Percentiles rank a stretch among this genome's conserved stretches.
Evolutionary conservation across 441 rosid genomes (phyloP).

Genomic region (Melastoma candidum): DNA sequence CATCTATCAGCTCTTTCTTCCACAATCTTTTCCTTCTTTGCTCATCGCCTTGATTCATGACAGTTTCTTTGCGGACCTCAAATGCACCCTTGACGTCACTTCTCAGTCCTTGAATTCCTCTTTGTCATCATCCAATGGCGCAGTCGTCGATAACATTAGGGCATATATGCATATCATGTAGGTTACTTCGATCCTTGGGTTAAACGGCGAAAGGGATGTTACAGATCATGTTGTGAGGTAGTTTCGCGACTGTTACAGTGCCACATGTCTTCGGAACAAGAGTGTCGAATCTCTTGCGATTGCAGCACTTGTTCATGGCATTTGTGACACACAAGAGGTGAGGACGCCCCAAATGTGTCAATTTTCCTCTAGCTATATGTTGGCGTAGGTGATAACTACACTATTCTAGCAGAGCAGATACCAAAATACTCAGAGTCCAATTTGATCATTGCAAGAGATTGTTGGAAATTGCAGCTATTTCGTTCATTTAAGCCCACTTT

Average conservation of each 20-base stretch:
- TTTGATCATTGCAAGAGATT: too few relatives aligned
- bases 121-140: slow-evolving; percentile 18
- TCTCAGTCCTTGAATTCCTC: slow-evolving; percentile 17
- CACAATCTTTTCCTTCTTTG: too few relatives aligned
- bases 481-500: too few relatives aligned
- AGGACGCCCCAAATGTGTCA: slow-evolving; percentile 70
- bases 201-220: slow-evolving; percentile 46
- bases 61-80: slow-evolving; percentile 88
- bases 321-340: slow-evolving; percentile 89
- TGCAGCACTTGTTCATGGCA: slow-evolving; percentile 93
- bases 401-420: too few relatives aligned
- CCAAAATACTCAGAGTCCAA: too few relatives aligned
- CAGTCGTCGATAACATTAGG: slow-evolving; percentile 73
- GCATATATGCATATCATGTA: slow-evolving; percentile 94
- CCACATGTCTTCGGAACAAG: slow-evolving; percentile 84
- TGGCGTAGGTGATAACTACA: too few relatives aligned
- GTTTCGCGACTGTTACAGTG: slow-evolving; percentile 90
- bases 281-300: slow-evolving; percentile 68
- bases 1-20: too few relatives aligned
- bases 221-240: slow-evolving; percentile 78
- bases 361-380: too few relatives aligned
- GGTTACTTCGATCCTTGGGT: slow-evolving; percentile 75
- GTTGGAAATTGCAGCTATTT: too few relatives aligned
- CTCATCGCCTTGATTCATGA: too few relatives aligned
- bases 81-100: slow-evolving; percentile 51